Percentiles rank a stretch among this genome's conserved stretches.
phyloP scores from a whole-genome alignment of 2,329 filamentous ascomycete genomes.

The Chaetomiaceae sp. region DNA sequence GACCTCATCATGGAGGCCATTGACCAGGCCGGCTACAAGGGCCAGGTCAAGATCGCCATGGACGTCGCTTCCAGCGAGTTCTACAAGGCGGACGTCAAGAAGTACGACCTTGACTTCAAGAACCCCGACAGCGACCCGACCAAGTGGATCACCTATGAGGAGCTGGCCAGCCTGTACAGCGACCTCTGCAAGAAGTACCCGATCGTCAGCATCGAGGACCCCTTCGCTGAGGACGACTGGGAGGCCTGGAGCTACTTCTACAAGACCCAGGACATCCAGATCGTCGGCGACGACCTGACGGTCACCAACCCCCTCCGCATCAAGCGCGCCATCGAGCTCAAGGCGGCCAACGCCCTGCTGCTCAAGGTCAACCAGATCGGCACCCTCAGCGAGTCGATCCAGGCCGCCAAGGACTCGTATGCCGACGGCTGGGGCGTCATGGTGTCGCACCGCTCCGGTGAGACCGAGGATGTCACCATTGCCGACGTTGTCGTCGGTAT shows the following conservation, averaged over 20 bases:
- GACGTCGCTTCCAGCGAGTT: slow-evolving; percentile 99
- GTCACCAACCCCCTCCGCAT: slow-evolving; percentile 99
- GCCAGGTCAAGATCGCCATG: slow-evolving; percentile 97
- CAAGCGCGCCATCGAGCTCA: slow-evolving; percentile 99
- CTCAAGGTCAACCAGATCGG: slow-evolving; percentile 99
- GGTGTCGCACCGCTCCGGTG: slow-evolving; percentile 98
- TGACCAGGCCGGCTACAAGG: slow-evolving; percentile 90
- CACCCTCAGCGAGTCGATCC: slow-evolving; percentile 96
- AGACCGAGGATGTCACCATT: slow-evolving; percentile 99
- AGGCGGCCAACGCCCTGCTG: slow-evolving; percentile 95
- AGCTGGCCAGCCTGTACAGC: slow-evolving; percentile 90
- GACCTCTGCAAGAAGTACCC: slow-evolving; percentile 89
- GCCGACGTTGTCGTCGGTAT: slow-evolving; percentile 97
- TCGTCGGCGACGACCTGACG: slow-evolving; percentile 96
- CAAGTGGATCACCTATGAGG: slow-evolving; percentile 99
- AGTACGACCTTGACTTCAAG: slow-evolving; percentile 99
- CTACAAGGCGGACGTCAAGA: slow-evolving; percentile 96
- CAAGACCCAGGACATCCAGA: slow-evolving; percentile 98
- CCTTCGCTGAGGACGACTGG: slow-evolving; percentile 99
- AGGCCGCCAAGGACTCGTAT: slow-evolving; percentile 98
- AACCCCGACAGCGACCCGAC: slow-evolving; percentile 92
- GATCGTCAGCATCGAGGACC: slow-evolving; percentile 98
- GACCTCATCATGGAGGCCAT: slow-evolving; percentile 94
- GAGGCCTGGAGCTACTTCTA: slow-evolving; percentile 99
- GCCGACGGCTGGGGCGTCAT: slow-evolving; percentile 96